Evolutionary conservation across 2,329 filamentous ascomycete genomes (phyloP).

Genomic region (Plenodomus lindquistii): DNA sequence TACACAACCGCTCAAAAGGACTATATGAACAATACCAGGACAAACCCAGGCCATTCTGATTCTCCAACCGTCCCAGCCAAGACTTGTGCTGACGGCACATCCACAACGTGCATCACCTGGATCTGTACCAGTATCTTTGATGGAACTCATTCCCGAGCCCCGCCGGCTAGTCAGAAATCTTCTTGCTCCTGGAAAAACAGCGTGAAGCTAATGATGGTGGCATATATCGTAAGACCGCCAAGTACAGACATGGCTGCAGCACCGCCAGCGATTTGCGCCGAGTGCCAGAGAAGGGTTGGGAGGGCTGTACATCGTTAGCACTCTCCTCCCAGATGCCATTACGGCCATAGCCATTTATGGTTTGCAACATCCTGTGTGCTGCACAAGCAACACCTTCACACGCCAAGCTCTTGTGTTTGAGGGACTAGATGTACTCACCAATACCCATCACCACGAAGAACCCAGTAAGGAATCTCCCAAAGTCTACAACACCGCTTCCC

Average conservation of each 20-base stretch:
- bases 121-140: not conserved
- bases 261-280: constrained; percentile 75
- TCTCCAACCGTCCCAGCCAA: not conserved
- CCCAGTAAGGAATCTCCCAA: constrained; percentile 91
- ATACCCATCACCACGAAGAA: constrained; percentile 98
- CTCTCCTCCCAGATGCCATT: not conserved
- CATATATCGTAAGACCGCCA: constrained; percentile 92
- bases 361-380: not conserved
- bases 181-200: constrained; percentile 99
- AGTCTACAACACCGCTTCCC: constrained; percentile 83
- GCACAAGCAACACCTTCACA: not conserved
- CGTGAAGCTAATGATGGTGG: constrained; percentile 95
- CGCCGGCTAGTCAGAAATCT: constrained; percentile 70
- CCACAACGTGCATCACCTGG: not conserved
- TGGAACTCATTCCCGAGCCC: constrained; percentile 20
- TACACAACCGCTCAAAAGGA: constrained; percentile 34
- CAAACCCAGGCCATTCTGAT: not conserved
- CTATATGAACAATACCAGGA: constrained; percentile 11
- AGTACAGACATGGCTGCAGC: constrained; percentile 96
- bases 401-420: not conserved
- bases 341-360: not conserved
- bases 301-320: constrained; percentile 64
- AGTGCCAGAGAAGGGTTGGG: constrained; percentile 85
- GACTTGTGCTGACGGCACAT: not conserved
- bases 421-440: constrained; percentile 65